Conservation (phyloP, 2,329 filamentous ascomycete species). For the Dichotomopilus funicola region DNA sequence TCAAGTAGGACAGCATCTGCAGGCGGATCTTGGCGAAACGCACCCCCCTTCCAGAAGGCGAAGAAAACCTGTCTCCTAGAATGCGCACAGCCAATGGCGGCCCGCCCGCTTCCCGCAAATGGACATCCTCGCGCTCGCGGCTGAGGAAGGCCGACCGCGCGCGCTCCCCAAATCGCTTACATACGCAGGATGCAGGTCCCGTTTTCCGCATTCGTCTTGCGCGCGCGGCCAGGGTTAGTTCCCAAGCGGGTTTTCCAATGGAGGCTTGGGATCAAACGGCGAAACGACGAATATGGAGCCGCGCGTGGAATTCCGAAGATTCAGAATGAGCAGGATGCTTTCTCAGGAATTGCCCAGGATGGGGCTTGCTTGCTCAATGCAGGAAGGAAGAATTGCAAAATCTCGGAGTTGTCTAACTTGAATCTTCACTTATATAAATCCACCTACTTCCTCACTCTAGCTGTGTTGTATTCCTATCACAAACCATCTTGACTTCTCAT, state of each 20-base stretch:
- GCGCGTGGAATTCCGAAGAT: not conserved
- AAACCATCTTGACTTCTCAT: not conserved
- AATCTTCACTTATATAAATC: not conserved
- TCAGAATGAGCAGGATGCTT: not conserved
- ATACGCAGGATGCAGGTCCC: not conserved
- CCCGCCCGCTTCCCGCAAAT: slow-evolving; percentile 12
- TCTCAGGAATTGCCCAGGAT: not conserved
- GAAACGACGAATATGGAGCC: slow-evolving; percentile 1
- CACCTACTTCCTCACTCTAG: not conserved
- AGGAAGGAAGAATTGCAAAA: not conserved
- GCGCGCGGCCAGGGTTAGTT: slow-evolving; percentile 5
- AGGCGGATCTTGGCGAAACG: too few species aligned
- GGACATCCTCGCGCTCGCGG: not conserved
- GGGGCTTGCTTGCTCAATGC: not conserved
- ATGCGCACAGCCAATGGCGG: not conserved
- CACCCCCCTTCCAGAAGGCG: too few species aligned
- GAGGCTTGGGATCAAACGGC: not conserved
- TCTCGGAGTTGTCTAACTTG: not conserved
- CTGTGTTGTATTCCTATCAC: not conserved
- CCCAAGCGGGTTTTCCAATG: not conserved
- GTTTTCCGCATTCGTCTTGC: slow-evolving; percentile 6
- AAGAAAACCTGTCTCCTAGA: too few species aligned
- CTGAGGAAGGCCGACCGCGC: too few species aligned
- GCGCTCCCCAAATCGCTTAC: not conserved
- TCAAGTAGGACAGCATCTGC: too few species aligned